Percentiles rank a stretch among this genome's conserved stretches.
Evolutionary conservation across 2,329 filamentous ascomycete species (phyloP).

Genomic region (Aspergillus piperis): DNA sequence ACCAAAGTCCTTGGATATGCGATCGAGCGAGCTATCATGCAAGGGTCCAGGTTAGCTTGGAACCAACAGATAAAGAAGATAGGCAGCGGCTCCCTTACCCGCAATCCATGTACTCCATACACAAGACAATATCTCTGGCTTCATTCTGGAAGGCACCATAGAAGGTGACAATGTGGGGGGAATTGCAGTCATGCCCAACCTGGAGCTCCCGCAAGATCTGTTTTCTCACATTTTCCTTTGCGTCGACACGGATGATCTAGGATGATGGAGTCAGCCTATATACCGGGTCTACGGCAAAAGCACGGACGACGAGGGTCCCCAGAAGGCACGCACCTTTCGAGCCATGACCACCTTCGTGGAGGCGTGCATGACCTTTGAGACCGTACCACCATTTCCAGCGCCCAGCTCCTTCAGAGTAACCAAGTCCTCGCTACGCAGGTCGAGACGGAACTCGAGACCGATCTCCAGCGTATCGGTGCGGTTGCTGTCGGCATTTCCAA

Average conservation of each 20-base stretch:
- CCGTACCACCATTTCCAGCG: constrained; percentile 93
- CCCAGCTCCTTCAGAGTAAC: constrained; percentile 93
- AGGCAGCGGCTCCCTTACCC: constrained; percentile 65
- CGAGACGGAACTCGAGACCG: constrained; percentile 93
- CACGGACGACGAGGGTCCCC: background rate
- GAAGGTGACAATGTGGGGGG: constrained; percentile 94
- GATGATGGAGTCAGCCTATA: constrained; percentile 12
- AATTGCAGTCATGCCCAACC: constrained; percentile 98
- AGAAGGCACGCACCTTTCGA: constrained; percentile 70
- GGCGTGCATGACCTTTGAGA: constrained; percentile 95
- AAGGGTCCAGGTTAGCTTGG: constrained; percentile 18
- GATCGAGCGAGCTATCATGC: constrained; percentile 74
- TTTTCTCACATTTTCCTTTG: constrained; percentile 94
- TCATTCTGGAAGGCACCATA: constrained; percentile 97
- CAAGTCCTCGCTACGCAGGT: constrained; percentile 87
- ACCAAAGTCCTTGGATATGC: constrained; percentile 91
- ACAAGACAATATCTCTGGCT: constrained; percentile 97
- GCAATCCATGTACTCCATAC: constrained; percentile 99
- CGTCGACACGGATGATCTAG: constrained; percentile 95
- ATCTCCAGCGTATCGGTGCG: constrained; percentile 81
- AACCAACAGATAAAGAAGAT: constrained; percentile 1
- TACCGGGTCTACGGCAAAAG: background rate
- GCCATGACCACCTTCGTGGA: constrained; percentile 97
- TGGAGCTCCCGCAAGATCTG: constrained; percentile 95
- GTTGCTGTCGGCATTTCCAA: constrained; percentile 60